Evolutionary conservation across 208 protist species (phyloP), one percentile per base, ranked within the genome.

Genomic region (Wallacemonas sp.): DNA sequence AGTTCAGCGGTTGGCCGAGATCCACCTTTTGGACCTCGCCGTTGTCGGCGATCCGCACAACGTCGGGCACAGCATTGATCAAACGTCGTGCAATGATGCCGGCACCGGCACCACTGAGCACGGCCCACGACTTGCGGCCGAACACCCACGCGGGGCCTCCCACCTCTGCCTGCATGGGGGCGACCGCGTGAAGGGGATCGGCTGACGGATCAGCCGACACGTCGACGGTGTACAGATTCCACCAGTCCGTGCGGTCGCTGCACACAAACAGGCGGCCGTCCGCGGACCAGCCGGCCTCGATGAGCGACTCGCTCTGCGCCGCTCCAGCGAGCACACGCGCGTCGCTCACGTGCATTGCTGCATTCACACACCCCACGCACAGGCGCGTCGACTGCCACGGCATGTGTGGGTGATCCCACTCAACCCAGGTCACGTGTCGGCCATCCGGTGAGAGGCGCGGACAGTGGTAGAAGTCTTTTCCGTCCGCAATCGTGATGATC

Each of bases 181-280:
- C 45, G 22, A 53, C 6, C 10, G 45, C 45, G 45, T 32, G 45
- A 5, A 53, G 45, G 24, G 45, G 45, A 26, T 53, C 45, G 24
- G 17, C 22, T 13, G 45, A 17, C 24, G 45, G 24, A 26, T 53
- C 45, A 19, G 45, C 45, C 10, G 45, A 19, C 45, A 53, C 45
- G 24, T 53, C 21, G 5, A 19, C 45, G 13, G 19, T 22, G 42
- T 48, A 48, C 42, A 48, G 42, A 5, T 53, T 53, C 19, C 45
- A 53, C 45, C 21, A 53, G 45, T 53, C 42, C 17, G 42, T 48
- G 42, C 42, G 42, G n/a, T 48, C 42, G 42, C 42, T 48, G 42
- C 42, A 22, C 13, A 48, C 42, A 19, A 48, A 19, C 13, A 48
- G 42, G n/a, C 42, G 42, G 42, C 42, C 42, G 22, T 48, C 42